Evolutionary conservation across 139 green algal species (phyloP).

Genomic region (Diplosphaera chodatii): DNA sequence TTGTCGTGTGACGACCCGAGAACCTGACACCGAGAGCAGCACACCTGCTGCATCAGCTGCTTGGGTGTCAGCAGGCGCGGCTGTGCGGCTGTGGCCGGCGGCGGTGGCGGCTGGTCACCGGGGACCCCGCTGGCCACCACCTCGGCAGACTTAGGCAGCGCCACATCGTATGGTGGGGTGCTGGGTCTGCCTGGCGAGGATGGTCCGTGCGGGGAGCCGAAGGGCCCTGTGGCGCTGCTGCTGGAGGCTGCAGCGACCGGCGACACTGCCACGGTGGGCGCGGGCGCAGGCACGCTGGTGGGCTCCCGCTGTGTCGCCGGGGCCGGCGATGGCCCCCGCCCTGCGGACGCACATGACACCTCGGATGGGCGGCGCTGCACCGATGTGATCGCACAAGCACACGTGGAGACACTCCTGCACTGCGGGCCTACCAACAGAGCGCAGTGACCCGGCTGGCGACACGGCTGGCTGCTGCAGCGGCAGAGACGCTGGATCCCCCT

Average conservation of each 20-base stretch:
- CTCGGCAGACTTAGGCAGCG: too few relatives aligned
- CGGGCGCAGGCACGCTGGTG: neutral
- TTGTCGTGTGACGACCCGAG: too few relatives aligned
- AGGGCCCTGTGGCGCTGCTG: neutral
- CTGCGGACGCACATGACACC: too few relatives aligned
- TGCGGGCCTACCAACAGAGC: neutral
- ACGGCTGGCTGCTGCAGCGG: neutral
- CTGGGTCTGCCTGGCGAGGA: too few relatives aligned
- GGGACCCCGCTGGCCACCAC: too few relatives aligned
- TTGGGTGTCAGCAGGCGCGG: conserved; percentile 40
- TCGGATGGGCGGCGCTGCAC: too few relatives aligned
- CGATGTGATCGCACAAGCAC: too few relatives aligned
- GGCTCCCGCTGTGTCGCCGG: conserved; percentile 4
- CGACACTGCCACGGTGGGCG: neutral
- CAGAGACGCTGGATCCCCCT: too few relatives aligned
- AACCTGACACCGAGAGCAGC: too few relatives aligned
- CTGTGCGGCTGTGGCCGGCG: neutral
- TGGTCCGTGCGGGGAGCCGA: neutral
- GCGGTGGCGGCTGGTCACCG: neutral
- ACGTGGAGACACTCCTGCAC: too few relatives aligned
- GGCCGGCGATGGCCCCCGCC: neutral
- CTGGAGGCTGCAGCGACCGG: neutral
- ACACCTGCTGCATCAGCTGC: conserved; percentile 27
- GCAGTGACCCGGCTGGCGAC: neutral
- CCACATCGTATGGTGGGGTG: too few relatives aligned